A percentile compares a stretch with the other conserved stretches of the same genome.
phyloP scores from a whole-genome alignment of 345 rosid species.

The Laguncularia racemosa region DNA sequence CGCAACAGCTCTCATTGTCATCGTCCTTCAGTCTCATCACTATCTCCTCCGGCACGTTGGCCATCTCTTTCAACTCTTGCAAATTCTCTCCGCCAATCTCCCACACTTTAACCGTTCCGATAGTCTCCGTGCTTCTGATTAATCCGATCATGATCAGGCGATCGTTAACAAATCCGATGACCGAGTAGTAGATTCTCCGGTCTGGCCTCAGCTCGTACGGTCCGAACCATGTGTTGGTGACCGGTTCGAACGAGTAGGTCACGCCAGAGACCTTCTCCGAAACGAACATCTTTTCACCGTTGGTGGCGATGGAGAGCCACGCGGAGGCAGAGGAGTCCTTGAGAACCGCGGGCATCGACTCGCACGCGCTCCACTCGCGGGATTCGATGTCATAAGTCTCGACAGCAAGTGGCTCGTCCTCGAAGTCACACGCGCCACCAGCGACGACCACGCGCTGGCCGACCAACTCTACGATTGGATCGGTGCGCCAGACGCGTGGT shows the following conservation, averaged over 20 bases:
- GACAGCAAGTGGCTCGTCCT: conserved; percentile 61
- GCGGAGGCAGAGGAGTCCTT: conserved; percentile 42
- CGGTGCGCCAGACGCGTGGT: conserved; percentile 57
- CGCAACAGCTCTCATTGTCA: not conserved
- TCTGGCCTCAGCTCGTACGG: conserved; percentile 37
- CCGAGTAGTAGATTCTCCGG: conserved; percentile 15
- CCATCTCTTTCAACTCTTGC: conserved; percentile 28
- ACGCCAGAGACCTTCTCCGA: conserved; percentile 48
- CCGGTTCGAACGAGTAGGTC: conserved; percentile 39
- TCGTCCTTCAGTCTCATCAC: conserved; percentile 4
- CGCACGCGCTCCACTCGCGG: conserved; percentile 42
- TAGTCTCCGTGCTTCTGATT: conserved; percentile 24
- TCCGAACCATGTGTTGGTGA: conserved; percentile 39
- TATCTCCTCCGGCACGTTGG: conserved; percentile 28
- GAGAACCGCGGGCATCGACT: conserved; percentile 48
- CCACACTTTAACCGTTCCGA: conserved; percentile 43
- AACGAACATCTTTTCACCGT: conserved; percentile 31
- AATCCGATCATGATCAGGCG: conserved; percentile 43
- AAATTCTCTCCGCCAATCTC: conserved; percentile 19
- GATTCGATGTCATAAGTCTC: conserved; percentile 40
- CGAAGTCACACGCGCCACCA: conserved; percentile 61
- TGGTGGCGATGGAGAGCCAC: conserved; percentile 57
- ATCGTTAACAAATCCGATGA: conserved; percentile 21
- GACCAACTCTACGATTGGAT: conserved; percentile 57
- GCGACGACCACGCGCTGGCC: conserved; percentile 45